Conservation (phyloP, 768 basidiomycete genomes). For the Calocera viscosa region DNA sequence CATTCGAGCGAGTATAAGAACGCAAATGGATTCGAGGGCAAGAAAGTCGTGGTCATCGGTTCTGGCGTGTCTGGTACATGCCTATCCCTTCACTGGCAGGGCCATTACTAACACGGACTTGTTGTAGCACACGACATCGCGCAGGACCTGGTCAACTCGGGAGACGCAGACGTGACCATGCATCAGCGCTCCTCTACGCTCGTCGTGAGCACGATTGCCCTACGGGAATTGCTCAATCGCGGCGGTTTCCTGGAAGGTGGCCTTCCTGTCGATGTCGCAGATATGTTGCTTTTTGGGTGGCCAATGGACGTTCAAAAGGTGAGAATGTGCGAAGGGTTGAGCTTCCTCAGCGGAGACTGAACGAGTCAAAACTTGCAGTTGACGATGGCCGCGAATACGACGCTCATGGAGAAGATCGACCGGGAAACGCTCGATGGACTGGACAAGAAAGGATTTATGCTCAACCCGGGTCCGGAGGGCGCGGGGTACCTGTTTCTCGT, state of each 20-base stretch:
- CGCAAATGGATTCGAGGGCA: conserved; percentile 46
- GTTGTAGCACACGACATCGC: conserved; percentile 39
- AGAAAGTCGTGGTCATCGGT: conserved; percentile 60
- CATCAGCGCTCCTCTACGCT: conserved; percentile 47
- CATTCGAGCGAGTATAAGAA: conserved; percentile 47
- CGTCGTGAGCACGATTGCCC: conserved; percentile 32
- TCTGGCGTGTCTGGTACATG: conserved; percentile 51
- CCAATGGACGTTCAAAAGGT: not conserved
- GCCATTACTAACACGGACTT: not conserved
- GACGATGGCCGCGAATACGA: conserved; percentile 33
- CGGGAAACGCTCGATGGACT: conserved; percentile 46
- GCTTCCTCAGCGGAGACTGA: too few species aligned
- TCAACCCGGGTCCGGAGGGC: conserved; percentile 39
- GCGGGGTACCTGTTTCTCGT: conserved; percentile 41
- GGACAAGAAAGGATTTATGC: conserved; percentile 44
- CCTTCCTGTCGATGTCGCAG: not conserved
- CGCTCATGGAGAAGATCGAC: conserved; percentile 28
- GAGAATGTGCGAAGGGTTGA: too few species aligned
- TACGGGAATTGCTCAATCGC: not conserved
- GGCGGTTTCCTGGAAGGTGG: not conserved
- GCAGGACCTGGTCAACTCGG: conserved; percentile 34
- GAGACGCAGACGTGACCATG: conserved; percentile 31
- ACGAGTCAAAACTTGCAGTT: too few species aligned
- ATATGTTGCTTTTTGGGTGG: not conserved
- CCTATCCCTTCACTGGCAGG: too few species aligned